Percentiles rank a stretch among this genome's conserved stretches.
phyloP scores from a whole-genome alignment of 192 early-diverging fungal genomes.

The Coemansia sp. region DNA sequence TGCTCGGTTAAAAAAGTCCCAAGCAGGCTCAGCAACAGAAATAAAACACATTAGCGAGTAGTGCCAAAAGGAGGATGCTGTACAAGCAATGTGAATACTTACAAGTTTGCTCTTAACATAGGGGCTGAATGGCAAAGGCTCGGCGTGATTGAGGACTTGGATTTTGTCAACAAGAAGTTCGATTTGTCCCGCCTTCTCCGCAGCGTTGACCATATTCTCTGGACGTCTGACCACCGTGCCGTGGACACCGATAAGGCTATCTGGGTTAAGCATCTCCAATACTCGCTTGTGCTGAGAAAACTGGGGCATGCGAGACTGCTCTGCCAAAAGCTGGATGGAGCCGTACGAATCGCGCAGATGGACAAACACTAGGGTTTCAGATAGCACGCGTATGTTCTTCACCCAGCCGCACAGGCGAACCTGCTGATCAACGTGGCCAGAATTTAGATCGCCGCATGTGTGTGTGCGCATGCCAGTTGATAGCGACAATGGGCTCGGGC shows the following conservation, averaged over 20 bases:
- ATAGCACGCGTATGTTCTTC: constrained; percentile 58
- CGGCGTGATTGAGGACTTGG: constrained; percentile 66
- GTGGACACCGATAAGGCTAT: constrained; percentile 68
- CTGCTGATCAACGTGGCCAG: constrained; percentile 56
- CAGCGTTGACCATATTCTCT: constrained; percentile 30
- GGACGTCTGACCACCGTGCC: constrained; percentile 65
- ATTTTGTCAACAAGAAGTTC: constrained; percentile 65
- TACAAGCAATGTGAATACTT: background rate
- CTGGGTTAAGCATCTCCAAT: constrained; percentile 54
- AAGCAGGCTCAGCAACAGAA: background rate
- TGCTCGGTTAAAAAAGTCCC: background rate
- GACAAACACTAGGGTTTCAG: constrained; percentile 71
- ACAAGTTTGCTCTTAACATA: constrained; percentile 19
- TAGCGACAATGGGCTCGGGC: constrained; percentile 3
- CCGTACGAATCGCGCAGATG: constrained; percentile 77
- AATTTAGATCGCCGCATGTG: constrained; percentile 70
- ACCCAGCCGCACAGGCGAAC: constrained; percentile 81
- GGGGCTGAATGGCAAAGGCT: constrained; percentile 31
- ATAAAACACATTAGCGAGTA: background rate
- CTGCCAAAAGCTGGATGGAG: constrained; percentile 61
- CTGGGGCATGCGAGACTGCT: constrained; percentile 48
- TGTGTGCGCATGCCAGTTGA: constrained; percentile 63
- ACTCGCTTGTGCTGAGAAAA: constrained; percentile 24
- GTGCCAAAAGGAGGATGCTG: background rate
- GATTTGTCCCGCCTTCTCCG: constrained; percentile 58